A percentile compares a stretch with the other conserved stretches of the same genome.
phyloP scores from a whole-genome alignment of 176 grass and related monocot genomes.

The Panicum miliaceum region DNA sequence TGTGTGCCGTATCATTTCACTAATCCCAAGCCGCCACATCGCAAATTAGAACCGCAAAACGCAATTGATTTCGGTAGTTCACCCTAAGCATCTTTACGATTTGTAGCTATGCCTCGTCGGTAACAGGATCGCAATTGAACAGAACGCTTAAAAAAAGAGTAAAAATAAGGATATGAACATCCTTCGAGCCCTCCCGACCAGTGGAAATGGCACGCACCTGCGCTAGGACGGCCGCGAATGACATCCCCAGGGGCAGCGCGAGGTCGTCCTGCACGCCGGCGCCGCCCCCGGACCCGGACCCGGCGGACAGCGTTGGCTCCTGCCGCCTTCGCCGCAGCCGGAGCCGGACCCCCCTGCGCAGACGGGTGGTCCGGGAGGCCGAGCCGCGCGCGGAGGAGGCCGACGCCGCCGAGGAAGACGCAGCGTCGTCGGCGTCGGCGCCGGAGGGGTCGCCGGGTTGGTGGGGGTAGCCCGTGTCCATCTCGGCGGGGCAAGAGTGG shows the following conservation, averaged over 20 bases:
- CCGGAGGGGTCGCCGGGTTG: not conserved
- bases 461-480: constrained; percentile 23
- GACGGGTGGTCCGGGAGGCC: not conserved
- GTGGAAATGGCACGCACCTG: constrained; percentile 52
- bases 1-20: not conserved
- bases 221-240: constrained; percentile 76
- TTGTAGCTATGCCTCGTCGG: not conserved
- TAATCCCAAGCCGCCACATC: not conserved
- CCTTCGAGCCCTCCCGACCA: not conserved
- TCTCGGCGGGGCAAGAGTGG: constrained; percentile 8
- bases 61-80: not conserved
- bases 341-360: constrained; percentile 42
- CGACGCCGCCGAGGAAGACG: constrained; percentile 35
- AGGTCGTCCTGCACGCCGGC: constrained; percentile 55
- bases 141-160: not conserved
- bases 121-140: not conserved
- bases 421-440: constrained; percentile 1
- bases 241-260: constrained; percentile 89
- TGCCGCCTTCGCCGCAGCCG: constrained; percentile 34
- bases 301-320: not conserved
- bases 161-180: not conserved
- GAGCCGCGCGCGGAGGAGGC: constrained; percentile 31
- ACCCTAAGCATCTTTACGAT: not conserved
- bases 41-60: not conserved
- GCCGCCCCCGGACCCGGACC: not conserved